These are phyloP conservation scores for Yamadazyma siamensis DNA, from an alignment of 1,139 yeast genomes.

Conservation along the genomic window DNA sequence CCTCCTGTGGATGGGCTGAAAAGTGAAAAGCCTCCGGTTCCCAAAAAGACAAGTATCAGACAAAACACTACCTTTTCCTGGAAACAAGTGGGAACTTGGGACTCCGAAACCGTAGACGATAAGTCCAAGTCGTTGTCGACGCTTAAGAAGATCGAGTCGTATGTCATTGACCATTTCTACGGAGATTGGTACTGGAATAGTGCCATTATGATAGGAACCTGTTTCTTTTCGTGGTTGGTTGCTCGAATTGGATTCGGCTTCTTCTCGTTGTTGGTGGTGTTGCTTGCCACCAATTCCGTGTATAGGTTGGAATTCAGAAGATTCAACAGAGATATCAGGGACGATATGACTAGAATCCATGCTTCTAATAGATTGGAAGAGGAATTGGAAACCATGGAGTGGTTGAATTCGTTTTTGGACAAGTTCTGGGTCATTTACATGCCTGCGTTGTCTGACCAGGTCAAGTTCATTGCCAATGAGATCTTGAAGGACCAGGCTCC, in stretches of 20 bases:
- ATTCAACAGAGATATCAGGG: conserved; percentile 67
- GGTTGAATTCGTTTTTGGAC: conserved; percentile 73
- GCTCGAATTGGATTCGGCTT: conserved; percentile 58
- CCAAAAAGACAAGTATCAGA: conserved; percentile 22
- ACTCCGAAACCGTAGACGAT: conserved; percentile 18
- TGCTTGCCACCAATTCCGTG: conserved; percentile 60
- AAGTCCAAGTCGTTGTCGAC: conserved; percentile 24
- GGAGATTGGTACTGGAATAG: conserved; percentile 75
- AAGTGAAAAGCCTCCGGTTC: conserved; percentile 7
- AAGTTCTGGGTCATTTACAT: conserved; percentile 84
- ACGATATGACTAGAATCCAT: conserved; percentile 63
- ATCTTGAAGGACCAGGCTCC: conserved; percentile 70
- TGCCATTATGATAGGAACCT: conserved; percentile 61
- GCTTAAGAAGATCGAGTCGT: conserved; percentile 45
- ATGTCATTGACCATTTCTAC: conserved; percentile 63
- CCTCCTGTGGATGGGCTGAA: conserved; percentile 26
- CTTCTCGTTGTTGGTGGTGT: conserved; percentile 54
- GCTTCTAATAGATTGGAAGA: conserved; percentile 60
- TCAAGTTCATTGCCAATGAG: conserved; percentile 62
- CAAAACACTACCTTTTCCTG: conserved; percentile 38
- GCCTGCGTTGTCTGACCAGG: conserved; percentile 82
- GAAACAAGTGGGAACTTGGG: conserved; percentile 44
- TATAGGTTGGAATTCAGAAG: conserved; percentile 71
- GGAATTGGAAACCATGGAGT: conserved; percentile 68
- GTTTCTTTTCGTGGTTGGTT: conserved; percentile 65